phyloP scores from a whole-genome alignment of 139 green algal species.

The Tetradesmus obliquus region DNA sequence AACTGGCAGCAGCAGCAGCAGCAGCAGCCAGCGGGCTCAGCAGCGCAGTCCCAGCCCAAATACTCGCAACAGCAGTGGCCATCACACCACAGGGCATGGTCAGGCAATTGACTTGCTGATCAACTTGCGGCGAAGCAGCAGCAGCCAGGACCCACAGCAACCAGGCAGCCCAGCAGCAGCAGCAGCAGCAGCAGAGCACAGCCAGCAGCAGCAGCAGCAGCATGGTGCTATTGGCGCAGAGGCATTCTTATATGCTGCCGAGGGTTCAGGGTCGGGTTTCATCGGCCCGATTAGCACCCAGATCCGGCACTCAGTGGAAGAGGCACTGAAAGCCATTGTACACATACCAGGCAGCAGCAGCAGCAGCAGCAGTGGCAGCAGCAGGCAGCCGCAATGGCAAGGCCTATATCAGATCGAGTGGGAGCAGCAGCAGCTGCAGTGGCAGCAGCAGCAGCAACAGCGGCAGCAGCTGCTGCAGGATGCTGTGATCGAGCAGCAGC shows the following conservation, averaged over 20 bases:
- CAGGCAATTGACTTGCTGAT: not conserved
- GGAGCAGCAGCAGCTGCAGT: conserved; percentile 29
- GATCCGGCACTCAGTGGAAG: conserved; percentile 11
- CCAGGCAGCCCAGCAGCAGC: not conserved
- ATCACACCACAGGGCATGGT: not conserved
- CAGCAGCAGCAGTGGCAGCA: not conserved
- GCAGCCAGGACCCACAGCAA: not conserved
- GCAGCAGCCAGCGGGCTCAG: not conserved
- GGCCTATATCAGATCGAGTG: not conserved
- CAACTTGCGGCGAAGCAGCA: not conserved
- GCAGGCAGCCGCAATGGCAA: not conserved
- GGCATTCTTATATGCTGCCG: not conserved
- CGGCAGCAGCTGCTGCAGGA: not conserved
- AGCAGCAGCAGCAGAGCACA: conserved; percentile 15
- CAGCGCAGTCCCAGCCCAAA: not conserved
- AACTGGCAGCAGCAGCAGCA: not conserved
- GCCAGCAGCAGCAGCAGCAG: conserved; percentile 17
- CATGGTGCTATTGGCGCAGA: not conserved
- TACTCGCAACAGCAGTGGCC: not conserved
- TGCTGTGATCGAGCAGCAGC: conserved; percentile 3
- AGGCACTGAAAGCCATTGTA: not conserved
- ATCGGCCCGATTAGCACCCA: not conserved
- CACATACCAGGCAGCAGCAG: not conserved
- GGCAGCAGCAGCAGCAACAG: not conserved
- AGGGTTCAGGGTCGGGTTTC: not conserved